These are phyloP conservation scores for Candolleomyces aberdarensis DNA, from an alignment of 768 basidiomycete species.

Conservation along the genomic window DNA sequence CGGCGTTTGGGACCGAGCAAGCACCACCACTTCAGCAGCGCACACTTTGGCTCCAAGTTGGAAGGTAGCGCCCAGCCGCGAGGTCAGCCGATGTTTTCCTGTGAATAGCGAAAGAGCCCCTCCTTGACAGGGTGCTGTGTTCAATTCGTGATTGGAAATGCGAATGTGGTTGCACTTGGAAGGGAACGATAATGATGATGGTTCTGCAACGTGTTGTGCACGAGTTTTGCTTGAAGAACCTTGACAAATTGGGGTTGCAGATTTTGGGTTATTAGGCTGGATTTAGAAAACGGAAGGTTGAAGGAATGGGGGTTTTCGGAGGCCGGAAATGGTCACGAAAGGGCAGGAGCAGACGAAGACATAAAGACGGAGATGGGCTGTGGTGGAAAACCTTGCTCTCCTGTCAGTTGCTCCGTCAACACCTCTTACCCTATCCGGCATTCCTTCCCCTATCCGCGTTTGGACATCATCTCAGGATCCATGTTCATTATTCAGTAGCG, in stretches of 20 bases:
- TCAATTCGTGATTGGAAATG: constrained; percentile 6
- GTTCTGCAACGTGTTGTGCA: constrained; percentile 69
- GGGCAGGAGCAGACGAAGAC: neutral
- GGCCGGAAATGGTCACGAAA: neutral
- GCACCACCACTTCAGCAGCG: neutral
- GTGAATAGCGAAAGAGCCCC: neutral
- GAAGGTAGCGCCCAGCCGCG: constrained; percentile 2
- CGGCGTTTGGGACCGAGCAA: neutral
- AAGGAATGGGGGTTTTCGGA: neutral
- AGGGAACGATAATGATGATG: constrained; percentile 13
- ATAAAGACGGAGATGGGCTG: neutral
- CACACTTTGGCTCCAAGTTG: neutral
- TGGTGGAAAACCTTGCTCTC: neutral
- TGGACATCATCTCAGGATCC: neutral
- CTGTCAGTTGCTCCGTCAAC: neutral
- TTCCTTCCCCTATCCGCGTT: constrained; percentile 6
- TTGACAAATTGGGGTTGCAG: constrained; percentile 25
- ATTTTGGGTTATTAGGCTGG: constrained; percentile 14
- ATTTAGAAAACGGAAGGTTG: neutral
- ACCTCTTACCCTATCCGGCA: constrained; percentile 1
- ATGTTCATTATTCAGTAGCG: neutral
- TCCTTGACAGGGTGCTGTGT: constrained; percentile 5
- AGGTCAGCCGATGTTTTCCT: constrained; percentile 2
- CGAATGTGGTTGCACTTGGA: neutral
- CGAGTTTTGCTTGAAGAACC: constrained; percentile 42